Evolutionary conservation across 2,329 filamentous ascomycete genomes (phyloP).

Genomic region (Talaromyces sp.): DNA sequence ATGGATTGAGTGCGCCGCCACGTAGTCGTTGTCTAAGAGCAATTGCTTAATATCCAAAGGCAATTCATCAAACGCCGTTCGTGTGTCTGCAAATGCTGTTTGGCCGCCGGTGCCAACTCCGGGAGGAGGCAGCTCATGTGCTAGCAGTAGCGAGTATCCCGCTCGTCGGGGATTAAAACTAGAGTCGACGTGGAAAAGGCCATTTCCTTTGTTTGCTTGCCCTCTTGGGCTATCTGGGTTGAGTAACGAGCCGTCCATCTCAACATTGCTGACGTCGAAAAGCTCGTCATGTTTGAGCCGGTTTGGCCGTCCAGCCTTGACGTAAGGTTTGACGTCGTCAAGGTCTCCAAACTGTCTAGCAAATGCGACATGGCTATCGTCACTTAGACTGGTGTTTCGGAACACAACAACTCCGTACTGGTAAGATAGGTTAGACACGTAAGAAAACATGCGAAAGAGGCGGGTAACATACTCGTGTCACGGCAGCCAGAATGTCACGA

Average conservation of each 20-base stretch:
- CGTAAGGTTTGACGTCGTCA: slow-evolving; percentile 50
- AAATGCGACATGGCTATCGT: slow-evolving; percentile 49
- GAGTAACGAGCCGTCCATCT: slow-evolving; percentile 43
- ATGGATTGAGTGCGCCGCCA: slow-evolving; percentile 46
- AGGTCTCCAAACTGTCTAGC: slow-evolving; percentile 49
- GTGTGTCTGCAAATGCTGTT: slow-evolving; percentile 51
- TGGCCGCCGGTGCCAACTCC: slow-evolving; percentile 40
- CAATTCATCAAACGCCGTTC: slow-evolving; percentile 47
- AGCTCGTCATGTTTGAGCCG: slow-evolving; percentile 48
- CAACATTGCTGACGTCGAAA: slow-evolving; percentile 55
- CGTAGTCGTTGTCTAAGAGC: slow-evolving; percentile 36
- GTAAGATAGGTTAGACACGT: background rate
- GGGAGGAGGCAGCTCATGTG: slow-evolving; percentile 45
- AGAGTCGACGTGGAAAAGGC: slow-evolving; percentile 51
- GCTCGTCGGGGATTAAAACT: slow-evolving; percentile 53
- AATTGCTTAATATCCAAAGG: slow-evolving; percentile 28
- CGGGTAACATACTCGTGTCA: background rate
- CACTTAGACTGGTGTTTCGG: slow-evolving; percentile 46
- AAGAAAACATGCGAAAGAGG: background rate
- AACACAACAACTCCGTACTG: slow-evolving; percentile 52
- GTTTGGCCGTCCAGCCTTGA: slow-evolving; percentile 40
- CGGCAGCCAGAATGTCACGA: background rate
- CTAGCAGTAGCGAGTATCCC: slow-evolving; percentile 48
- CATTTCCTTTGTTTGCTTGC: slow-evolving; percentile 43
- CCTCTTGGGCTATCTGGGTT: slow-evolving; percentile 36